Evolutionary conservation across 2,329 filamentous ascomycete species (phyloP).

Genomic region (Aureobasidium lini): DNA sequence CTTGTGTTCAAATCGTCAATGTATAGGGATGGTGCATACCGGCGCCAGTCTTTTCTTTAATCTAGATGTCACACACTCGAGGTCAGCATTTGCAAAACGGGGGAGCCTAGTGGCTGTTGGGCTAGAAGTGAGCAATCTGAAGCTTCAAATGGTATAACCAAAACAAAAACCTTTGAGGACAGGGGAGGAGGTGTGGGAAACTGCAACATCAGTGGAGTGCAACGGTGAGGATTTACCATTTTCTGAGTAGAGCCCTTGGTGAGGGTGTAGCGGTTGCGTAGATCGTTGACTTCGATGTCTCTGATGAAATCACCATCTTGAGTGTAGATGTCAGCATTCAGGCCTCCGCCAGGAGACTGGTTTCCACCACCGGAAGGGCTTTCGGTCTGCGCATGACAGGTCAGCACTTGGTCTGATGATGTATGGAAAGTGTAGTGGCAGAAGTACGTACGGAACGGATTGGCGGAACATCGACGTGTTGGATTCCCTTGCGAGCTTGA

Average conservation of each 20-base stretch:
- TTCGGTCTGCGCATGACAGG: slow-evolving; percentile 17
- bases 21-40: slow-evolving; percentile 67
- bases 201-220: slow-evolving; percentile 56
- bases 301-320: slow-evolving; percentile 97
- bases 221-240: slow-evolving; percentile 87
- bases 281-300: slow-evolving; percentile 97
- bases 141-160: slow-evolving; percentile 28
- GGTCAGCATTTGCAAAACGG: slow-evolving; percentile 93
- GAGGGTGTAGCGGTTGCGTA: slow-evolving; percentile 92
- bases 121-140: slow-evolving; percentile 38
- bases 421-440: neutral
- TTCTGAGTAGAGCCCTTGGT: slow-evolving; percentile 97
- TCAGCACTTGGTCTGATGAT: slow-evolving; percentile 9
- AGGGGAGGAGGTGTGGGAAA: slow-evolving; percentile 32
- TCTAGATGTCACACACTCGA: slow-evolving; percentile 83
- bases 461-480: slow-evolving; percentile 82
- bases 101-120: slow-evolving; percentile 32
- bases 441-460: slow-evolving; percentile 52
- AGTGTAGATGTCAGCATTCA: slow-evolving; percentile 81
- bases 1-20: slow-evolving; percentile 41
- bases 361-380: slow-evolving; percentile 36
- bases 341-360: slow-evolving; percentile 43
- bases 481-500: slow-evolving; percentile 67
- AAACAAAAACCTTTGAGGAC: slow-evolving; percentile 21
- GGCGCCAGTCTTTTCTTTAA: slow-evolving; percentile 99